Base-by-base conservation (phyloP, 2,329 filamentous ascomycete genomes). In the Ophiostoma ips region DNA sequence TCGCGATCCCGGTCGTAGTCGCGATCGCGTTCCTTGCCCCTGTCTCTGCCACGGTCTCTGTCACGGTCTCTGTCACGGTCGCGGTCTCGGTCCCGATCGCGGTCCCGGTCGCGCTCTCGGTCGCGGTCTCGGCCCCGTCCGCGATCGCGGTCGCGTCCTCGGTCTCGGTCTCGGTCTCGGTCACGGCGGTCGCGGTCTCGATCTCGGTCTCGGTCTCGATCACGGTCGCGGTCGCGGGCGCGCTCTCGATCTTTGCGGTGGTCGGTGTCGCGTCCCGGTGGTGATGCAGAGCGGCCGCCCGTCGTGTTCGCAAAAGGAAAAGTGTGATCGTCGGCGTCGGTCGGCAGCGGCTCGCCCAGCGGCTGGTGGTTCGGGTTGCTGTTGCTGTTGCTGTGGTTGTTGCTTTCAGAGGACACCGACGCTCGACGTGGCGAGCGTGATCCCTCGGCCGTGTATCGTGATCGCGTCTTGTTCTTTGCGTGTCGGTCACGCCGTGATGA, bases 121-220 rank as follows among this genome's bases (percentile, higher is more conserved):
- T 37, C 18, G 33, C 44, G 36, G 12, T 49, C 47, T 11, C 50
- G 43, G 10, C 47, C 41, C 13, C 43, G 21, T 2, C n/a, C n/a
- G n/a, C n/a, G n/a, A n/a, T n/a, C n/a, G n/a, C n/a, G n/a, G n/a
- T n/a, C n/a, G n/a, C n/a, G n/a, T n/a, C n/a, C n/a, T n/a, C n/a
- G n/a, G n/a, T n/a, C n/a, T n/a, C 16, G 40, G 35, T 47, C 44
- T 15, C 49, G 40, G 15, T 49, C 36, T 18, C 18, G 28, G 2
- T 50, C 18, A 12, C 28, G 19, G 18, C 13, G 37, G 16, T 24
- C 49, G 16, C 35, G 33, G 43, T 48, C 40, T 15, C 33, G 45
- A n/a, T 58, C 53, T 46, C 61, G 61, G 40, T 63, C 61, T 50
- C 62, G 61, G 45, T 64, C 64, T 56, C 64, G 62, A 50, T 64